Evolutionary conservation across 2,329 filamentous ascomycete species (phyloP), one percentile per base, ranked within the genome.

Genomic region (Fusarium stilboides): DNA sequence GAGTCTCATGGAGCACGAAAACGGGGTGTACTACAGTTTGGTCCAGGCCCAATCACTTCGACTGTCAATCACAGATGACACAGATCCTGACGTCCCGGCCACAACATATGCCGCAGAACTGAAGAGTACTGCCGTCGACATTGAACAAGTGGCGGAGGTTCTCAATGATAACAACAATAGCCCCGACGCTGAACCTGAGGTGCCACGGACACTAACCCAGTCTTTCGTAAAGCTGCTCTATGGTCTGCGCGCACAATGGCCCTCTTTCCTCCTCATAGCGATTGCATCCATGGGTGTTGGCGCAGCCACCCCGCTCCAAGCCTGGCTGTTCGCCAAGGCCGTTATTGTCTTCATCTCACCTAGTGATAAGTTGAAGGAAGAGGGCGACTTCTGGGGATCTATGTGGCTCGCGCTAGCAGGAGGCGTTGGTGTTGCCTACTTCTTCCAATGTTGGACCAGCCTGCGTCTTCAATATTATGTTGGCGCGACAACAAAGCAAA

Each of bases 1-100:
- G 4, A 83, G 87, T 33, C 82, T 92, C 1, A 79, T 92, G 40
- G 77, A 77, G 45, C 77, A 79, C 80, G 88, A 19, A 88, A 54
- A 51, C 5, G 65, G 74, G 1, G 68, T 72, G 6, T 76, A 76
- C 44, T 63, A 57, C 10, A 55, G 33, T n/a, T 46, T 76, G 24
- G 74, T 75, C 8, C 60, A 58, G 9, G 74, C 74, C 14, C 74
- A 76, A 33, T 36, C 62, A 8, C 62, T 69, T 6, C 22, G 33
- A 0, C 80, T 88, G 12, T 77, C 82, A 10, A 19, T 50, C 8
- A 26, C 50, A 3, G 51, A 66, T 26, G 37, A 40, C 8, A 19
- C n/a, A 12, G 51, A 66, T n/a, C 13, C 14, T 8, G 47, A 56
- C 8, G 24, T 37, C 19, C n/a, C 51, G 13, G 12, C 46, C 9